phyloP scores from a whole-genome alignment of 768 basidiomycete species.

The Lentinula detonsa region DNA sequence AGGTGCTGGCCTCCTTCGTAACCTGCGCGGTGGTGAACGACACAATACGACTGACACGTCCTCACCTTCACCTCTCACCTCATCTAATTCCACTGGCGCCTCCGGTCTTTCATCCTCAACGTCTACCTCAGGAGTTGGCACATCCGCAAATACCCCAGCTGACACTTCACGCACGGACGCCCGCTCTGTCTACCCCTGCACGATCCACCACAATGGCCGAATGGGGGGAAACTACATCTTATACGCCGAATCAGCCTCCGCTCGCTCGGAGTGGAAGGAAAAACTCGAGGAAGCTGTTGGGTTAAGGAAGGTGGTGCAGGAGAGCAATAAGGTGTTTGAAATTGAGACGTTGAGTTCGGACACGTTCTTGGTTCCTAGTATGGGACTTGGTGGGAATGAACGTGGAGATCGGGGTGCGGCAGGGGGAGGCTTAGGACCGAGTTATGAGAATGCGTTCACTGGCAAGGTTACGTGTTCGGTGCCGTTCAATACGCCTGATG shows the following conservation, averaged over 20 bases:
- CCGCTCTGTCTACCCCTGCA: constrained; percentile 80
- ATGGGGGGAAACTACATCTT: constrained; percentile 54
- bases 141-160: neutral
- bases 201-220: constrained; percentile 54
- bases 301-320: constrained; percentile 79
- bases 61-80: constrained; percentile 7
- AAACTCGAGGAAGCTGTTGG: constrained; percentile 87
- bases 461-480: constrained; percentile 71
- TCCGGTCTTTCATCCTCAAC: constrained; percentile 1
- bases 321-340: constrained; percentile 93
- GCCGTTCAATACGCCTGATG: constrained; percentile 76
- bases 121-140: neutral
- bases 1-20: constrained; percentile 64
- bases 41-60: constrained; percentile 19
- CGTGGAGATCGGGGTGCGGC: constrained; percentile 16
- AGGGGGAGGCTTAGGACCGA: constrained; percentile 4
- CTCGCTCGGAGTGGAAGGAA: constrained; percentile 81
- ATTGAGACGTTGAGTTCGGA: constrained; percentile 84
- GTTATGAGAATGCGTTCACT: constrained; percentile 33
- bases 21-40: constrained; percentile 37
- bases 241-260: constrained; percentile 76
- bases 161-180: constrained; percentile 30
- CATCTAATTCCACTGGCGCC: constrained; percentile 29
- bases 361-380: constrained; percentile 76
- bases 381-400: constrained; percentile 32